Evolutionary conservation across 2,329 filamentous ascomycete genomes (phyloP), one percentile per base, ranked within the genome.

Genomic region (Gremmenia infestans): DNA sequence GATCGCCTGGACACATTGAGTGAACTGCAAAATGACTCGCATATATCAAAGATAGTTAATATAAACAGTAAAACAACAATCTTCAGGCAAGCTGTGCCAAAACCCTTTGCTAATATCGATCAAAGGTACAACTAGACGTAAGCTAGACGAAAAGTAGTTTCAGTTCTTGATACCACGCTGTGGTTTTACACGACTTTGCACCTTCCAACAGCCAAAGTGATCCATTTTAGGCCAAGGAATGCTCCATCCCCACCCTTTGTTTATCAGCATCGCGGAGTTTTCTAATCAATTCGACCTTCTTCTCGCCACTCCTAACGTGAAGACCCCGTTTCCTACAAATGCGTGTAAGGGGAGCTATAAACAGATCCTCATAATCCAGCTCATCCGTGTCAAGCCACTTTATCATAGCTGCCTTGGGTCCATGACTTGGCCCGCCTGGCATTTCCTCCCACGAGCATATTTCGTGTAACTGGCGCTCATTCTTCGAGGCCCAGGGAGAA

Each of bases 301-400:
- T 62, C 3, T 51, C 51, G 12, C 23, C 35, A n/a, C 46, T 37
- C 47, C 54, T 60, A 28, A 35, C 22, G 5, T 32, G 35, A n/a
- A 63, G 50, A 2, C 53, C 54, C 7, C 57, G 48, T 8, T 58
- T 22, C 4, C 6, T 15, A 45, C 59, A 61, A 3, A 63, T 46
- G 8, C 2, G 48, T 8, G 52, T 15, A 15, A 64, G 35, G 19
- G 40, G 45, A n/a, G 15, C 15, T 7, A 55, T 35, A 53, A 54
- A 60, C 22, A 64, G 28, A 50, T 62, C 60, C 7, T 58, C 52
- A 56, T 64, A 64, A 8, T 57, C 57, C 28, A 64, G 28, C 15
- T 19, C 28, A 11, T 56, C 60, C 2, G 57, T 64, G 17, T 63
- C 60, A 46, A 64, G 55, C 56, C 60, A 64, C 32, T 64, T 63